Evolutionary conservation across 441 rosid species (phyloP).

Genomic region (Eutrema salsugineum): DNA sequence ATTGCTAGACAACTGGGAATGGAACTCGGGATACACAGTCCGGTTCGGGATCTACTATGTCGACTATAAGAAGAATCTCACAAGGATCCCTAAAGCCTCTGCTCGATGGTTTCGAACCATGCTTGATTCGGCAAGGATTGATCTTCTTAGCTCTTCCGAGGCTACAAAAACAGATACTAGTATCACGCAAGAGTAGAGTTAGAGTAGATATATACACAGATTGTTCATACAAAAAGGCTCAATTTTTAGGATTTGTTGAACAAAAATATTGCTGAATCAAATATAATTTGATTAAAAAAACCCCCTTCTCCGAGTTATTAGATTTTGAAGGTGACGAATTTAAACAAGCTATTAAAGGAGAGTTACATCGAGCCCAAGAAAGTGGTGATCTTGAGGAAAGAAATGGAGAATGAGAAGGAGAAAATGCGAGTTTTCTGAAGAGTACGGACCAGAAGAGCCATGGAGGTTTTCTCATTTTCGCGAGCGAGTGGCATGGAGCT

Average conservation of each 20-base stretch:
- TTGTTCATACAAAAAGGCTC: neutral
- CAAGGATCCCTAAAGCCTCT: slow-evolving; percentile 80
- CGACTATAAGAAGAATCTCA: slow-evolving; percentile 71
- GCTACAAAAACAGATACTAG: neutral
- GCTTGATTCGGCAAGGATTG: slow-evolving; percentile 31
- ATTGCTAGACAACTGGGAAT: slow-evolving; percentile 90
- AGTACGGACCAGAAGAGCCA: slow-evolving; percentile 40
- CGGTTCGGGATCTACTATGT: slow-evolving; percentile 82
- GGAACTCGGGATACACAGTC: slow-evolving; percentile 88
- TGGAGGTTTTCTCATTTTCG: slow-evolving; percentile 23
- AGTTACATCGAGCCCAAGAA: neutral
- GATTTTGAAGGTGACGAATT: no score
- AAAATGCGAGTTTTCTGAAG: slow-evolving; percentile 16
- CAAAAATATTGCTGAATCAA: no score
- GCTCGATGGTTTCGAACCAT: slow-evolving; percentile 65
- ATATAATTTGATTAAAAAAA: no score
- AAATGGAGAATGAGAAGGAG: slow-evolving; percentile 4
- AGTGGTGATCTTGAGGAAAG: slow-evolving; percentile 14
- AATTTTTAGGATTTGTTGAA: neutral
- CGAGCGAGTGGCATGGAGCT: no score
- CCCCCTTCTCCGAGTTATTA: no score
- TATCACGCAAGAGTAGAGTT: neutral
- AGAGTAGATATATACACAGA: neutral
- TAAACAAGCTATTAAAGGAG: no score
- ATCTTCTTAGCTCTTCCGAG: neutral